A percentile compares a stretch with the other conserved stretches of the same genome.
Evolutionary conservation across 2,329 filamentous ascomycete genomes (phyloP).

Genomic region (Hymenoscyphus repandus): DNA sequence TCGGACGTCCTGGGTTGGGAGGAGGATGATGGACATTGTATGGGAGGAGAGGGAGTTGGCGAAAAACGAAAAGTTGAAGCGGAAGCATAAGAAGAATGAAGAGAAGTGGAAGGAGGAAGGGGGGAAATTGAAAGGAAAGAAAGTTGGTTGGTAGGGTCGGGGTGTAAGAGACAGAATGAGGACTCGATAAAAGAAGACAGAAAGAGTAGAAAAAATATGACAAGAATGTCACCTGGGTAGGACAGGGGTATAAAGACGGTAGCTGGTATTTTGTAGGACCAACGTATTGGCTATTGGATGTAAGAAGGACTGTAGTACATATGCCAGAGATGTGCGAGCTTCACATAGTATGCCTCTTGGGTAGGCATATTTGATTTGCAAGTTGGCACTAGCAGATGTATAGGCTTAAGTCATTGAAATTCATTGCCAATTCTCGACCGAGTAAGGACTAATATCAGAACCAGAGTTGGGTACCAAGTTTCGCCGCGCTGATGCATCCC

Average conservation of each 20-base stretch:
- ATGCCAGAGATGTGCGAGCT: too few species aligned
- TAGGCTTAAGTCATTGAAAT: not conserved
- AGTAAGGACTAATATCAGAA: conserved; percentile 16
- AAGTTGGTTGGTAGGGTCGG: not conserved
- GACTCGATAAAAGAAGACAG: too few species aligned
- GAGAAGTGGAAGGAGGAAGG: conserved; percentile 2
- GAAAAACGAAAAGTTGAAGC: conserved; percentile 29
- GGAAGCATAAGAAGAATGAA: conserved; percentile 15
- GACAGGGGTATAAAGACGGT: too few species aligned
- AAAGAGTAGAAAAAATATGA: too few species aligned
- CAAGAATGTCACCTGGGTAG: too few species aligned
- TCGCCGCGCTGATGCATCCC: conserved; percentile 33
- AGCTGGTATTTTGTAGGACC: too few species aligned
- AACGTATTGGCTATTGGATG: too few species aligned
- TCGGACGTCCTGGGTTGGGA: conserved; percentile 36
- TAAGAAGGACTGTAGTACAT: too few species aligned
- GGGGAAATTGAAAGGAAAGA: not conserved
- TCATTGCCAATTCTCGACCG: conserved; percentile 12
- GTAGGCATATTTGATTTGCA: too few species aligned
- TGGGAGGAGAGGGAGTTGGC: conserved; percentile 30
- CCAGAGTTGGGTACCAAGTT: conserved; percentile 13
- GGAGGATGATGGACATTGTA: conserved; percentile 1
- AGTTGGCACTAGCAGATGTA: too few species aligned
- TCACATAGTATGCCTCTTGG: too few species aligned
- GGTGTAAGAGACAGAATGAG: not conserved